Base-by-base conservation (phyloP, 2,329 filamentous ascomycete genomes). In the Dothideomycetes sp. region DNA sequence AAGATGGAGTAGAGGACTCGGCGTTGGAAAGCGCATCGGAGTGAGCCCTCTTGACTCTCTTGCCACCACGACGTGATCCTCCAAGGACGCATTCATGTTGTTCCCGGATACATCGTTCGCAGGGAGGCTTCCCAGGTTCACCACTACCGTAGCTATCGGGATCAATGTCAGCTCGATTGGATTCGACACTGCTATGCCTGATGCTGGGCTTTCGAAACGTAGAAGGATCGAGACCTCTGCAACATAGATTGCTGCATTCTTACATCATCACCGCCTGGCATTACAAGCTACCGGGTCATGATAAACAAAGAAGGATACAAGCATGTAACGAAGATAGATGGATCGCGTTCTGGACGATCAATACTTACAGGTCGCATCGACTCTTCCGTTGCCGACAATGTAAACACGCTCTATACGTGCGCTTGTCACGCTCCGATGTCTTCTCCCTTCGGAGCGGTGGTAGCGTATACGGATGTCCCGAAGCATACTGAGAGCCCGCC, bases 41-140 rank as follows among this genome's bases (percentile, higher is more conserved):
- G 14, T 46, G 36, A 31, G 43, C 48, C 10, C 53, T 48, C 35
- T 57, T 57, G 24, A 57, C 49, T 11, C 54, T 41, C 22, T 47
- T 42, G n/a, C 54, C 54, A 11, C 54, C 54, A 36, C 54, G 45
- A 24, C 53, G 46, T 15, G 53, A 56, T 12, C 52, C 52, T 35
- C 54, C 54, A 4, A 57, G 52, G 18, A 57, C 41, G 40, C 54
- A 57, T 44, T 57, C 54, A 36, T 55, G 53, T 36, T 57, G 52
- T 34, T 57, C 54, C 12, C 54, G 45, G 29, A 57, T 56, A 42
- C 54, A 57, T 40, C 54, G 41, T 40, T 57, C 54, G 38, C 54
- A 57, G 11, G 53, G 53, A 12, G 53, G 54, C 16, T 51, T 45
- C 4, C 50, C 52, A 5, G 52, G 52, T 31, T 54, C 49, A 27